Evolutionary conservation across 129 eudicot genomes (phyloP).

Genomic region (Ambrosia trifida): DNA sequence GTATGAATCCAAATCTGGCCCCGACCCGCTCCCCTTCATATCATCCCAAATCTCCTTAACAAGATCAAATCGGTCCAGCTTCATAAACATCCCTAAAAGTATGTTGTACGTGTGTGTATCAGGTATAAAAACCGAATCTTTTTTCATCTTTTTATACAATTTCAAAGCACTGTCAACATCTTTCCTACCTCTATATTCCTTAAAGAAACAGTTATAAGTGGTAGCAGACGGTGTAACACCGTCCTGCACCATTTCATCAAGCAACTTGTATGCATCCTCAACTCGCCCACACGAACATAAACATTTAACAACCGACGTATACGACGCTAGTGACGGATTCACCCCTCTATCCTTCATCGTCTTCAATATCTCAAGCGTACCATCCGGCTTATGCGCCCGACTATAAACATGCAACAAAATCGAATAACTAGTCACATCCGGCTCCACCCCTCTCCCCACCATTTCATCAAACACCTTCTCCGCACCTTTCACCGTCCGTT

Average conservation of each 20-base stretch:
- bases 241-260: conserved; percentile 59
- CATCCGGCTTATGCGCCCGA: conserved; percentile 87
- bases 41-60: conserved; percentile 84
- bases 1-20: conserved; percentile 90
- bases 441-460: conserved; percentile 74
- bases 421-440: conserved; percentile 91
- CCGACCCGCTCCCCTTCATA: conserved; percentile 58
- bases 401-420: conserved; percentile 91
- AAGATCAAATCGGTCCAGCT: conserved; percentile 48
- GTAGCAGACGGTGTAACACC: conserved; percentile 73
- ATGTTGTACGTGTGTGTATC: conserved; percentile 70
- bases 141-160: conserved; percentile 66
- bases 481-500: conserved; percentile 57
- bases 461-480: conserved; percentile 73
- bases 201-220: conserved; percentile 84
- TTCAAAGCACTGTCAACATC: conserved; percentile 69
- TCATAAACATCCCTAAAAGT: conserved; percentile 70
- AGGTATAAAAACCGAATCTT: conserved; percentile 43
- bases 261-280: conserved; percentile 56
- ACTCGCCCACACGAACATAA: conserved; percentile 81
- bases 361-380: conserved; percentile 56
- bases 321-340: conserved; percentile 58
- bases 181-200: conserved; percentile 82
- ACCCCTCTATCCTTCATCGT: conserved; percentile 76
- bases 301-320: conserved; percentile 82